Evolutionary conservation across 1,284 basidiomycete genomes (phyloP).

Genomic region (Melanopsichium pennsylvanicum): DNA sequence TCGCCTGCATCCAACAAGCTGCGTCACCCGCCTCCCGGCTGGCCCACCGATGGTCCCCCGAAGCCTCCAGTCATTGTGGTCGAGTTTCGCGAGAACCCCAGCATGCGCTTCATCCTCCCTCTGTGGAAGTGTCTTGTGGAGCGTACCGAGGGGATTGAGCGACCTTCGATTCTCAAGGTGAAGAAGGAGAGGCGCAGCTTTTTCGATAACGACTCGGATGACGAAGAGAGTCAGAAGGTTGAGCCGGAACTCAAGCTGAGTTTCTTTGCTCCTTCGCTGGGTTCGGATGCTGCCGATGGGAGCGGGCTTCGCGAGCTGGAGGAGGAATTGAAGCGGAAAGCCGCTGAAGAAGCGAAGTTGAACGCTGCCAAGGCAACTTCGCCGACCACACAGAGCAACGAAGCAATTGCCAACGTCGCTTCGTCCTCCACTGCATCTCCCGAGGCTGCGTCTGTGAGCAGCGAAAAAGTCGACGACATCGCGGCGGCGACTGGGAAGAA

Average conservation of each 20-base stretch:
- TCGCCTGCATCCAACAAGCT: constrained; percentile 28
- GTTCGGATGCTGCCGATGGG: constrained; percentile 53
- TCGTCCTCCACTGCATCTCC: constrained; percentile 14
- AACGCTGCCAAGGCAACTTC: constrained; percentile 11
- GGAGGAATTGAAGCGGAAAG: constrained; percentile 39
- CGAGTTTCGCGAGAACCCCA: constrained; percentile 64
- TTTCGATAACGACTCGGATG: constrained; percentile 47
- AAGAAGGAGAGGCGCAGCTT: constrained; percentile 48
- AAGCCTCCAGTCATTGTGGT: constrained; percentile 61
- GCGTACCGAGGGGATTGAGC: constrained; percentile 47
- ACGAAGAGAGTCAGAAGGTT: constrained; percentile 37
- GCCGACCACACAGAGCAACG: constrained; percentile 1
- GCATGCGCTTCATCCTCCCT: constrained; percentile 60
- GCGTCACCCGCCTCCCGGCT: constrained; percentile 45
- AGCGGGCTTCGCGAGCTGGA: constrained; percentile 49
- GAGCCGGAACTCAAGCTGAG: constrained; percentile 48
- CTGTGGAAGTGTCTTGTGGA: constrained; percentile 59
- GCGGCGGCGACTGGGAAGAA: constrained; percentile 14
- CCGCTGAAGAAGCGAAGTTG: constrained; percentile 29
- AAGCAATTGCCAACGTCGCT: neutral
- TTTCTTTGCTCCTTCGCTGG: constrained; percentile 55
- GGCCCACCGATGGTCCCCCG: constrained; percentile 46
- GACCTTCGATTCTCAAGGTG: constrained; percentile 35
- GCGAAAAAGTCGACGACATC: constrained; percentile 14
- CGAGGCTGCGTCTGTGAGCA: constrained; percentile 5